Evolutionary conservation across 208 protist genomes (phyloP).

Genomic region (Acanthamoeba triangularis): DNA sequence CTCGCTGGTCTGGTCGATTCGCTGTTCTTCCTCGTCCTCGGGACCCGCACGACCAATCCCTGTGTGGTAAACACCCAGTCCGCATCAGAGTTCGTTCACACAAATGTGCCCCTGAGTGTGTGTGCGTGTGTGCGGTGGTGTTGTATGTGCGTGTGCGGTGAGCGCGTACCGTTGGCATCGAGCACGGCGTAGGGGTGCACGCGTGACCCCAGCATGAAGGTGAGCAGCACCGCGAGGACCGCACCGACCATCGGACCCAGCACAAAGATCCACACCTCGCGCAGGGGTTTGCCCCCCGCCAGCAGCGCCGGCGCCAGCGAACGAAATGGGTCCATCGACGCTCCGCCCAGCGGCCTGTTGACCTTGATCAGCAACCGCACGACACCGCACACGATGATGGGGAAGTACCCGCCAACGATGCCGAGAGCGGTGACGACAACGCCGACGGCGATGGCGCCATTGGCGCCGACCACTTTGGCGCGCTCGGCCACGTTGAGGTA

Average conservation of each 20-base stretch:
- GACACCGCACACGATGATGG: neutral
- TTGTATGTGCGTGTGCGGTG: too few species aligned
- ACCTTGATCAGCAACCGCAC: neutral
- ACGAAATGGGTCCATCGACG: constrained; percentile 7
- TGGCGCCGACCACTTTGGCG: constrained; percentile 25
- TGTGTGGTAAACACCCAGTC: too few species aligned
- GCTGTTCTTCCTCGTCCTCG: too few species aligned
- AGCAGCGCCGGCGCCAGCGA: constrained; percentile 47
- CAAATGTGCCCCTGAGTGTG: too few species aligned
- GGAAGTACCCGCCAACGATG: neutral
- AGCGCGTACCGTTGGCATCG: neutral
- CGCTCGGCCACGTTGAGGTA: constrained; percentile 6
- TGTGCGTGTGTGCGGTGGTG: too few species aligned
- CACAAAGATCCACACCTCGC: constrained; percentile 40
- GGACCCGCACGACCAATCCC: too few species aligned
- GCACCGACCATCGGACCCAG: neutral
- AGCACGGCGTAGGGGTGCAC: neutral
- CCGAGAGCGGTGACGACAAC: neutral
- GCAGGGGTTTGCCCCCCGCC: neutral
- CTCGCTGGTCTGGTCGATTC: too few species aligned
- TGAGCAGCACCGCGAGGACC: neutral
- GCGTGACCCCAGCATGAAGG: neutral
- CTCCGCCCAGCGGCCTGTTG: neutral
- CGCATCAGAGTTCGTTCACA: too few species aligned
- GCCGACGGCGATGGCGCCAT: neutral